Percentiles rank a stretch among this genome's conserved stretches.
Conservation (phyloP, 176 grass and related monocot species). For the bread wheat (Triticum aestivum) region IWGSC_CS_RefSeq_v2.1 NC_057813.1:563532001-563532500, state of each 20-base stretch:
- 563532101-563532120: neutral
- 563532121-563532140: neutral
- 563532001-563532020: neutral
- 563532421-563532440: neutral
- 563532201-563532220: neutral
- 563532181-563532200: too few species aligned
- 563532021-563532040: neutral
- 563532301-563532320: constrained; percentile 50
- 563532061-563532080: neutral
- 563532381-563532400: too few species aligned
- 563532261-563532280: constrained; percentile 21
- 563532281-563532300: constrained; percentile 38
- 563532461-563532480: neutral
- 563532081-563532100: neutral
- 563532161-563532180: neutral
- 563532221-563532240: neutral
- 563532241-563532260: neutral
- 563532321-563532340: constrained; percentile 32
- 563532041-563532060: neutral
- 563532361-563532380: neutral
- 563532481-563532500: neutral
- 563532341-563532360: constrained; percentile 36
- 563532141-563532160: neutral
- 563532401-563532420: too few species aligned
- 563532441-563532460: neutral